These are phyloP conservation scores for Ascodesmis nigricans DNA, from an alignment of 495 filamentous ascomycete species.

Conservation along the genomic window DNA sequence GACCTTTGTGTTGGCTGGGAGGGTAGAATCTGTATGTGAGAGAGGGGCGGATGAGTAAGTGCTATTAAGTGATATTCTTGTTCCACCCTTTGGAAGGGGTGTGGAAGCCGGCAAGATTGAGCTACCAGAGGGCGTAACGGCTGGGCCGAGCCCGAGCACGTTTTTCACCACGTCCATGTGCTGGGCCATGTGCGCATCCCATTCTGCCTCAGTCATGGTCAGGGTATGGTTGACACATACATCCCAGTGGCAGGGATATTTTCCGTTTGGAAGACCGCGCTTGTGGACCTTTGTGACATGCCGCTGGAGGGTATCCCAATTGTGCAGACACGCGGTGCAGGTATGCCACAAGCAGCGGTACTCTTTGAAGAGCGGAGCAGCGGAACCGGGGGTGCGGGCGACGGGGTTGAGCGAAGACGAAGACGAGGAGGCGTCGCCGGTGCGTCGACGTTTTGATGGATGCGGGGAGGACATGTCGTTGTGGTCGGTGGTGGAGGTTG, in stretches of 20 bases:
- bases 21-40: no score
- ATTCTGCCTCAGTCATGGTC: slow-evolving; percentile 5
- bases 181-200: slow-evolving; percentile 9
- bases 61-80: no score
- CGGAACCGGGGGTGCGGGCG: not conserved
- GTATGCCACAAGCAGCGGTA: slow-evolving; percentile 38
- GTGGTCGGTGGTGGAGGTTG: not conserved
- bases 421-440: not conserved
- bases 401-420: not conserved
- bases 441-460: not conserved
- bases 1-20: slow-evolving; percentile 9
- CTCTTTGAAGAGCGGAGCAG: slow-evolving; percentile 8
- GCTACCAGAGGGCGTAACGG: slow-evolving; percentile 9
- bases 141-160: slow-evolving; percentile 14
- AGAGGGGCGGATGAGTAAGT: not conserved
- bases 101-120: not conserved
- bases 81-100: not conserved
- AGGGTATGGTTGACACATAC: slow-evolving; percentile 3
- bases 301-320: slow-evolving; percentile 36
- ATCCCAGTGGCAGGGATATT: slow-evolving; percentile 9
- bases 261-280: slow-evolving; percentile 4
- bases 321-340: slow-evolving; percentile 45
- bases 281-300: slow-evolving; percentile 37
- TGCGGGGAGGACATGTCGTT: not conserved
- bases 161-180: slow-evolving; percentile 13